These are phyloP conservation scores for Hygrophila difformis DNA, from an alignment of 257 asterid genomes.

Conservation along the genomic window DNA sequence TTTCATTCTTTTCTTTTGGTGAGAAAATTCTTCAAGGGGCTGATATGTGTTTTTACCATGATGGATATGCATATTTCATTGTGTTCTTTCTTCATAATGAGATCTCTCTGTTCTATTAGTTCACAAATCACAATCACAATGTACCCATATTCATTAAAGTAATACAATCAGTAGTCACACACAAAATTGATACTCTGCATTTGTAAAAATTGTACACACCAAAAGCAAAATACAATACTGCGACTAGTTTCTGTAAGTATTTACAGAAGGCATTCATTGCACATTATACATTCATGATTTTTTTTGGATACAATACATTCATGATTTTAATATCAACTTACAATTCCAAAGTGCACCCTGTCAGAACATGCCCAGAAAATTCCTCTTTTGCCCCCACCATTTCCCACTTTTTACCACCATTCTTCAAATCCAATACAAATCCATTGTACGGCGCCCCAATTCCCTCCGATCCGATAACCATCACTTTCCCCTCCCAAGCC, in stretches of 20 bases:
- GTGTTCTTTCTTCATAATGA: constrained; percentile 2
- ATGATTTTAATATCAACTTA: constrained; percentile 6
- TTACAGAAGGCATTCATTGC: no score
- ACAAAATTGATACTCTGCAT: no score
- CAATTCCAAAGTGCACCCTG: constrained; percentile 60
- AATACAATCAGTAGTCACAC: no score
- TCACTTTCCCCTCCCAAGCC: constrained; percentile 44
- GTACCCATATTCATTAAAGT: no score
- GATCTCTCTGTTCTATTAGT: not conserved
- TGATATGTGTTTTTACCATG: constrained; percentile 20
- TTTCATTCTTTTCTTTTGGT: constrained; percentile 16
- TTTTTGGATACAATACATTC: not conserved
- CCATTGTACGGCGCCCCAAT: constrained; percentile 29
- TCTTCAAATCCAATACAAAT: constrained; percentile 34
- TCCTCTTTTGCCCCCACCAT: constrained; percentile 26
- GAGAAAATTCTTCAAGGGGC: constrained; percentile 10
- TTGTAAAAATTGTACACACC: no score
- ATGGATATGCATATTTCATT: constrained; percentile 6
- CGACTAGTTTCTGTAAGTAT: no score
- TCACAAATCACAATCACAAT: no score
- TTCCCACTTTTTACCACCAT: constrained; percentile 39
- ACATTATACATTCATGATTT: not conserved
- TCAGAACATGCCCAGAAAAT: constrained; percentile 59
- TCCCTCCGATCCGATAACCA: constrained; percentile 39
- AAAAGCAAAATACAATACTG: no score